A percentile compares a stretch with the other conserved stretches of the same genome.
Evolutionary conservation across 768 basidiomycete species (phyloP).

Genomic region (Rhodotorula kratochvilovae): DNA sequence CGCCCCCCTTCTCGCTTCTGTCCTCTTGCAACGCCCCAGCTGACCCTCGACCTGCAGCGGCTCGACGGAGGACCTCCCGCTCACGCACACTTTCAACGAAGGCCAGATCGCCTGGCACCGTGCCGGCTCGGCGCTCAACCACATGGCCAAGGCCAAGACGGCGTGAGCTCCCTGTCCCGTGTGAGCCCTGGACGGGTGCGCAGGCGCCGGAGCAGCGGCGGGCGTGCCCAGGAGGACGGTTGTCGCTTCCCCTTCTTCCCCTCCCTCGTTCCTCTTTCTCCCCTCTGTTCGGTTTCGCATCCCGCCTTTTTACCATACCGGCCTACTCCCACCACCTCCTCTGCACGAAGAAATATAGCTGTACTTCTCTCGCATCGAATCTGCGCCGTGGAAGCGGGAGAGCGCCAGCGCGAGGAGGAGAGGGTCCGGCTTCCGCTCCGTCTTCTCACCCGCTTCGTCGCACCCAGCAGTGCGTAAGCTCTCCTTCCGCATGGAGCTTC

Average conservation of each 20-base stretch:
- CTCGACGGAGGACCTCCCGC: slow-evolving; percentile 29
- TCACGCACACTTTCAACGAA: slow-evolving; percentile 65
- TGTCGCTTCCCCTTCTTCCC: not conserved
- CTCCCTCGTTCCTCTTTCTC: not conserved
- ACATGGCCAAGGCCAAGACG: slow-evolving; percentile 44
- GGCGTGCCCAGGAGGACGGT: too few relatives aligned
- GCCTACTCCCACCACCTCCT: not conserved
- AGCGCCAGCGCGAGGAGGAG: too few relatives aligned
- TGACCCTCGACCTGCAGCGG: slow-evolving; percentile 7
- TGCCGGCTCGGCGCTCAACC: slow-evolving; percentile 88
- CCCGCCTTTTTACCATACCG: not conserved
- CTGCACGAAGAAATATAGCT: not conserved
- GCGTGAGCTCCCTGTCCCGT: not conserved
- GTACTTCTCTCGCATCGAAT: not conserved
- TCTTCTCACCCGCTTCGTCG: not conserved
- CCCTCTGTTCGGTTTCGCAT: not conserved
- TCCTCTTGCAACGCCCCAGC: slow-evolving; percentile 72
- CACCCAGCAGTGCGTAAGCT: not conserved
- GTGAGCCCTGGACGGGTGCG: too few relatives aligned
- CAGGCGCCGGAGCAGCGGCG: too few relatives aligned
- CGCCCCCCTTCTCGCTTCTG: slow-evolving; percentile 77
- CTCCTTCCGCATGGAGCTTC: not conserved
- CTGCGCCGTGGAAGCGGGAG: not conserved
- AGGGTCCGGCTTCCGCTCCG: not conserved
- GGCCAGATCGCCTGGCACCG: slow-evolving; percentile 95